Base-by-base conservation (phyloP, 208 protist species). In the Acanthamoeba healyi region DNA sequence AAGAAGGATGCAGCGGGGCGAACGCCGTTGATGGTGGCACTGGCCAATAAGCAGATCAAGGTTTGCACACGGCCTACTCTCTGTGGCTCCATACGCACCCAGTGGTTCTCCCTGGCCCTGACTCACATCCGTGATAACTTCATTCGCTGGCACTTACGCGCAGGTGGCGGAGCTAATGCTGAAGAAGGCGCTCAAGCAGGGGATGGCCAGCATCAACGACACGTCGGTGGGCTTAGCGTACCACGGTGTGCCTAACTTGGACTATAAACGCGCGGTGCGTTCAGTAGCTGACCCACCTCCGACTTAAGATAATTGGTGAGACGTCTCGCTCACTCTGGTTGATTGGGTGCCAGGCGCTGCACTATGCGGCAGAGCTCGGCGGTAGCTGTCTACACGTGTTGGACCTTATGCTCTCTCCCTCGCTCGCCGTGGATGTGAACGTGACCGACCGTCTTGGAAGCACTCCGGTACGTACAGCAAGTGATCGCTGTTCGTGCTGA, bases 161-260 rank as follows among this genome's bases (percentile, higher is more conserved):
- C n/a, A 84, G 74, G 74, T 36, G 19, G 74, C 74, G 2, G 74
- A 84, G 44, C n/a, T 56, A 1, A 5, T 84, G 3, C 42, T 84
- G 46, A 40, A 84, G 74, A 84, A 56, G 46, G 44, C 26, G 42
- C 36, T 84, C 74, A 56, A 49, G n/a, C 74, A 84, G 29, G 74
- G 74, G 22, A 42, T 56, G 42, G 6, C 74, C n/a, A 58, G 7
- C 42, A 58, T 84, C 74, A 84, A 84, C 26, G 74, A 51, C 42
- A 77, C 19, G n/a, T n/a, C n/a, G n/a, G n/a, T n/a, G n/a, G n/a
- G n/a, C n/a, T n/a, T n/a, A n/a, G n/a, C n/a, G n/a, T n/a, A n/a
- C n/a, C n/a, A n/a, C n/a, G n/a, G n/a, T n/a, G n/a, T n/a, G n/a
- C n/a, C n/a, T n/a, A n/a, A n/a, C n/a, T n/a, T n/a, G n/a, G n/a